Evolutionary conservation across 2,329 filamentous ascomycete genomes (phyloP), one percentile per base, ranked within the genome.

Genomic region (Penicillium fuscoglaucum): DNA sequence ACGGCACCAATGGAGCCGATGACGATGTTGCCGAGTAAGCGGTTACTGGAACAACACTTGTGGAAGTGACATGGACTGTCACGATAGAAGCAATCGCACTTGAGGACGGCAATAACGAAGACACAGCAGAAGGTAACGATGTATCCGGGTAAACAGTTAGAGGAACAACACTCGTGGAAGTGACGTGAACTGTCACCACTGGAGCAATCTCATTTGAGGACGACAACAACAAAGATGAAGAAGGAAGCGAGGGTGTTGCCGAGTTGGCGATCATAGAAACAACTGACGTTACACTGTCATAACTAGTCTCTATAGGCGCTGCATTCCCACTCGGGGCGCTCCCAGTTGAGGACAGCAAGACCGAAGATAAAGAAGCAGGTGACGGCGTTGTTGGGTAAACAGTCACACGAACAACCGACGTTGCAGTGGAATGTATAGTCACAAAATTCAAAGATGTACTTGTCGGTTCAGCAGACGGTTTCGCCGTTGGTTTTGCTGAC

Each of bases 111-210:
- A 33, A 33, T 13, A 33, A 33, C 12, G 31, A 13, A 33, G 43
- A 13, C 7, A 15, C 17, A 9, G 48, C 17, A 37, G 6, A 17
- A 37, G 35, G 24, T 2, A 31, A 6, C 19, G 47, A 33, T 39
- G 35, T 37, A 17, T 17, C 29, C 7, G 45, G 31, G 15, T 55
- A 51, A 26, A 44, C 45, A 2, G 53, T 55, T 1, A 51, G 7
- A 8, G 33, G 28, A 9, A 51, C 45, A 28, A 55, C 21, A 41
- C 29, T 55, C n/a, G 53, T 55, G 17, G 53, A 49, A 33, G 45
- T 50, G 28, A 51, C 37, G 17, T 35, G 37, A 12, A 29, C 29
- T 29, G 28, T 55, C 8, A 35, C 43, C 17, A 55, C 29, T 19
- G 53, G 15, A 12, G 26, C 26, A 50, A 9, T 24, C 21, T 50